Evolutionary conservation across 768 basidiomycete species (phyloP).

Genomic region (Pluteus cervinus): DNA sequence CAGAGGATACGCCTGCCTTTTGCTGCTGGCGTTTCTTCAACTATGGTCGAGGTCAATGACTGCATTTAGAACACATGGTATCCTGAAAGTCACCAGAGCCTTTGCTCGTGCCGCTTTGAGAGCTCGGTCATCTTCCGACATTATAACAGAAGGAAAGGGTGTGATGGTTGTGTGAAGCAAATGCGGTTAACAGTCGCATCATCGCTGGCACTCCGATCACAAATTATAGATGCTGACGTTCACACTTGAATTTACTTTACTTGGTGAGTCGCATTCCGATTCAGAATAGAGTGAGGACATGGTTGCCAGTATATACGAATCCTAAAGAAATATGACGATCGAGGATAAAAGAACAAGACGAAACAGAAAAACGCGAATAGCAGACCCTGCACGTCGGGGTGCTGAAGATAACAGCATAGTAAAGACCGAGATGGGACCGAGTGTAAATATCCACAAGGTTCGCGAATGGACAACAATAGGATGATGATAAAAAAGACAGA

Average conservation of each 20-base stretch:
- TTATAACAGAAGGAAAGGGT: constrained; percentile 11
- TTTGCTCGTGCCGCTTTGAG: constrained; percentile 80
- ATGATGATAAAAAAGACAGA: too few relatives aligned
- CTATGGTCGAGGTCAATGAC: constrained; percentile 28
- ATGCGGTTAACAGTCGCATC: too few relatives aligned
- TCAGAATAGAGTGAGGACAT: too few relatives aligned
- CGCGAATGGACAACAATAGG: too few relatives aligned
- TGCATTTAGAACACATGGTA: constrained; percentile 2
- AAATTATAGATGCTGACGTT: too few relatives aligned
- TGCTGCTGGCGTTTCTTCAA: constrained; percentile 79
- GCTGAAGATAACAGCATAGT: too few relatives aligned
- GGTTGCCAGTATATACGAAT: constrained; percentile 45
- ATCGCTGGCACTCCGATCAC: constrained; percentile 9
- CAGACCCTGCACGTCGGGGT: too few relatives aligned
- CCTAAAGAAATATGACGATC: constrained; percentile 27
- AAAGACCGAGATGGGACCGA: too few relatives aligned
- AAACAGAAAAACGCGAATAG: constrained; percentile 29
- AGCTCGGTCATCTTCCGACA: constrained; percentile 75
- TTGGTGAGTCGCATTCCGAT: too few relatives aligned
- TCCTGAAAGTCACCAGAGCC: constrained; percentile 53
- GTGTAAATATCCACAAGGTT: too few relatives aligned
- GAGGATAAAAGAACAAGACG: constrained; percentile 24
- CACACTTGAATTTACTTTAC: too few relatives aligned
- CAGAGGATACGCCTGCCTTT: constrained; percentile 44
- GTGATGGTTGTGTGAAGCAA: not conserved